These are phyloP conservation scores for Aaosphaeria pasadenensis DNA, from an alignment of 2,329 filamentous ascomycete species.

Conservation along the genomic window DNA sequence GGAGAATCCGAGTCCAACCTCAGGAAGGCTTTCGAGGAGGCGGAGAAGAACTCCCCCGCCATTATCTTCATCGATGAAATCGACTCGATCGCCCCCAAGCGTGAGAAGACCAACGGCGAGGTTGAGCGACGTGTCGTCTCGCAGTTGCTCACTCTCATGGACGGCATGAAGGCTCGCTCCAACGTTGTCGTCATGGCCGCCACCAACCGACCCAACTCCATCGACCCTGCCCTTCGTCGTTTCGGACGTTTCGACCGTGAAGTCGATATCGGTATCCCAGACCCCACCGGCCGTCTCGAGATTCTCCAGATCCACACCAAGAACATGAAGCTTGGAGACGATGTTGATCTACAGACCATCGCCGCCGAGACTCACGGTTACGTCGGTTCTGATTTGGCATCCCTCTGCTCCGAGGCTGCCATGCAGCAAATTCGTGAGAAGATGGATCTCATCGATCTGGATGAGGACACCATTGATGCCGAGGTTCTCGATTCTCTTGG, in stretches of 20 bases:
- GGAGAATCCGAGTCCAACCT: slow-evolving; percentile 98
- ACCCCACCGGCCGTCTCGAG: slow-evolving; percentile 96
- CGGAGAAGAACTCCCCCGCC: slow-evolving; percentile 97
- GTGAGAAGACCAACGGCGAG: slow-evolving; percentile 99
- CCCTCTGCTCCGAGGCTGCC: slow-evolving; percentile 96
- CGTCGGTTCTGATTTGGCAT: slow-evolving; percentile 96
- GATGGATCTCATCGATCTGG: slow-evolving; percentile 99
- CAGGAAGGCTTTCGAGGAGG: slow-evolving; percentile 98
- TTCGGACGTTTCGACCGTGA: slow-evolving; percentile 99
- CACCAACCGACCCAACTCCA: slow-evolving; percentile 97
- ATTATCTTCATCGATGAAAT: slow-evolving; percentile 99
- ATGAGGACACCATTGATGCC: slow-evolving; percentile 98
- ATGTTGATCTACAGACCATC: slow-evolving; percentile 95
- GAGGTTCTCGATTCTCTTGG: slow-evolving; percentile 97
- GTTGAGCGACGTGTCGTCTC: slow-evolving; percentile 98
- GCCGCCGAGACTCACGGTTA: slow-evolving; percentile 98
- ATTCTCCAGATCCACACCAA: slow-evolving; percentile 99
- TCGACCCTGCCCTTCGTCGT: slow-evolving; percentile 94
- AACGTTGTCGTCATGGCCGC: slow-evolving; percentile 99
- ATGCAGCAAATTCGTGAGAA: slow-evolving; percentile 99
- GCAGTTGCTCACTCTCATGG: slow-evolving; percentile 95
- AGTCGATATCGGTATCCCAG: slow-evolving; percentile 96
- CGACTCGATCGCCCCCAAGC: slow-evolving; percentile 97
- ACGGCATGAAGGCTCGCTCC: slow-evolving; percentile 98
- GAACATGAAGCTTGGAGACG: slow-evolving; percentile 99